Evolutionary conservation across 768 basidiomycete species (phyloP), one percentile per base, ranked within the genome.

Genomic region (Mycena epipterygia): DNA sequence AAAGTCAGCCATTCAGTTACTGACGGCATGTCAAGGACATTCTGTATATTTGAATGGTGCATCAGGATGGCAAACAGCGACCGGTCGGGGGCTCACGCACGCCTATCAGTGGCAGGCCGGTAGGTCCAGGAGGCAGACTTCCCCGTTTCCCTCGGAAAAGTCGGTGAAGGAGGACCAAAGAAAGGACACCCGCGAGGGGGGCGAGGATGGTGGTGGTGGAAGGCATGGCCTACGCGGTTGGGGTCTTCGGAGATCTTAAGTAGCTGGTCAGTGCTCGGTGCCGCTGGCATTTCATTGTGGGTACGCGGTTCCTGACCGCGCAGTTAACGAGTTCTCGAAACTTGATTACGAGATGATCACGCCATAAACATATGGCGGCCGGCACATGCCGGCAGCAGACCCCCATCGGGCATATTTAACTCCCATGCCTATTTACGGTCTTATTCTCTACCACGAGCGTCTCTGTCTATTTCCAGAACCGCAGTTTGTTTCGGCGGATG

Each of bases 1-100:
- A 84, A 89, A 1, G 81, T 84, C 27, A 86, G 72, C 88, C 88
- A 89, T 35, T 83, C 83, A 48, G 83, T 81, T 30, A 78, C 71
- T 0, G 76, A 70, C 0, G 89, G 85, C 81, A 89, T 83, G 60
- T 87, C 83, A 23, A 82, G 74, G 16, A 87, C 77, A 79, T 87
- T 90, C 86, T 88, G 51, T 5, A 14, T 37, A 39, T n/a, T 32
- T n/a, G 27, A 39, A 19, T 35, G 14, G 46, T 32, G 35, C 30
- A 63, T 53, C 48, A 68, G 57, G 37, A 44, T 33, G 42, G 25
- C 30, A 52, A 35, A 16, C 39, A 29, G 42, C 64, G 68, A 55
- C 21, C 27, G 19, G 60, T 61, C 27, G 48, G 35, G 23, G 48
- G 39, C n/a, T n/a, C n/a, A 49, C 52, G 70, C 74, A 85, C 85